Percentiles rank a stretch among this genome's conserved stretches.
Conservation (phyloP, 768 basidiomycete genomes). For the Leccinellum luteum region DNA sequence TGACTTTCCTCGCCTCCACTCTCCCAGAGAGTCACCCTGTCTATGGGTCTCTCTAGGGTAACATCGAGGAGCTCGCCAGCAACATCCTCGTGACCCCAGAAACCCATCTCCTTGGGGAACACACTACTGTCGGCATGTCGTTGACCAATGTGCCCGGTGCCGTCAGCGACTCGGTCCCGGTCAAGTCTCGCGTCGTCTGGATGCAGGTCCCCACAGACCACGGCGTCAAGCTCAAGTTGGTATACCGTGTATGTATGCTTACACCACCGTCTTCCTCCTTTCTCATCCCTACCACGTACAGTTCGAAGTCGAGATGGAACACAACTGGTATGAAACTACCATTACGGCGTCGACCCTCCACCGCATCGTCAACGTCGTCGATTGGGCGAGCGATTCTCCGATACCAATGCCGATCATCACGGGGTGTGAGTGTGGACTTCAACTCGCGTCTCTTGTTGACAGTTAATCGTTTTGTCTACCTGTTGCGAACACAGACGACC, state of each 20-base stretch:
- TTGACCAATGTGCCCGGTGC: slow-evolving; percentile 60
- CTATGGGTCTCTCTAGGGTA: slow-evolving; percentile 46
- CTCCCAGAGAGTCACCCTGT: slow-evolving; percentile 45
- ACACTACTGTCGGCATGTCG: slow-evolving; percentile 35
- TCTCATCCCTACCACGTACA: slow-evolving; percentile 21
- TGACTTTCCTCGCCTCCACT: slow-evolving; percentile 79
- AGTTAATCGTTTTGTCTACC: not conserved
- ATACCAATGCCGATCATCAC: slow-evolving; percentile 27
- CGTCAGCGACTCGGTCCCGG: slow-evolving; percentile 74
- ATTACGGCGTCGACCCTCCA: slow-evolving; percentile 74
- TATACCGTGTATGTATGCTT: slow-evolving; percentile 41
- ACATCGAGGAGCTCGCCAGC: slow-evolving; percentile 49
- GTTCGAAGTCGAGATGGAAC: too few relatives aligned
- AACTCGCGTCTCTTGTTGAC: not conserved
- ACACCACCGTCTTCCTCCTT: not conserved
- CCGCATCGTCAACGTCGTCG: slow-evolving; percentile 83
- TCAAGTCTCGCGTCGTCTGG: slow-evolving; percentile 78
- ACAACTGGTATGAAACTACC: slow-evolving; percentile 95
- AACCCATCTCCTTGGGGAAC: slow-evolving; percentile 45
- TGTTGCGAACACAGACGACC: slow-evolving; percentile 8
- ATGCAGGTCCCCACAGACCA: slow-evolving; percentile 72
- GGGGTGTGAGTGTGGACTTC: slow-evolving; percentile 15
- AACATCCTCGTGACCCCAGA: slow-evolving; percentile 46
- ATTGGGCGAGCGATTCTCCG: slow-evolving; percentile 87
- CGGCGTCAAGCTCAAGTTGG: slow-evolving; percentile 66